These are phyloP conservation scores for Psilocybe mexicana DNA, from an alignment of 1,284 basidiomycete species.

Conservation along the genomic window DNA sequence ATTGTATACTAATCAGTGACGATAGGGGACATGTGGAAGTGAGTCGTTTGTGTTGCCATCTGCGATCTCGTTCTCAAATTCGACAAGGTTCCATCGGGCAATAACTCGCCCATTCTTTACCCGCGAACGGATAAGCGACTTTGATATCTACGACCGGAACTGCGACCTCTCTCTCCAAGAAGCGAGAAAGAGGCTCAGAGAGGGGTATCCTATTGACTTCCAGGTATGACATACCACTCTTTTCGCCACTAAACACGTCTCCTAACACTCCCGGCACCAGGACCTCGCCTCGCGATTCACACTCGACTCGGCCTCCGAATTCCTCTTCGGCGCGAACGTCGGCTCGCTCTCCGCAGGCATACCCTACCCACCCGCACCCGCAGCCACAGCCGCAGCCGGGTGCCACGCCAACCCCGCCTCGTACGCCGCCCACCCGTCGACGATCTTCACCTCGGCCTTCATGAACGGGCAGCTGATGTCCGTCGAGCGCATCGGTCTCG, in stretches of 20 bases:
- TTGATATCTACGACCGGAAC: slow-evolving; percentile 50
- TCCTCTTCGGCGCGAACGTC: slow-evolving; percentile 39
- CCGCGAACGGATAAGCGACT: slow-evolving; percentile 49
- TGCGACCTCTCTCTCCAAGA: slow-evolving; percentile 36
- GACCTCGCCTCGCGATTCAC: slow-evolving; percentile 44
- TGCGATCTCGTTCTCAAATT: background rate
- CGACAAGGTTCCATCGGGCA: slow-evolving; percentile 46
- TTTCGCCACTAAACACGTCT: background rate
- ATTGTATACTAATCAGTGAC: background rate
- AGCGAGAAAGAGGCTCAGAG: slow-evolving; percentile 35
- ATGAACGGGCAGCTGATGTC: slow-evolving; percentile 29
- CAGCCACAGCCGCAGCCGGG: slow-evolving; percentile 5
- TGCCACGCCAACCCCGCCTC: slow-evolving; percentile 16
- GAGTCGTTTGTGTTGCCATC: slow-evolving; percentile 3
- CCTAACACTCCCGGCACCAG: slow-evolving; percentile 19
- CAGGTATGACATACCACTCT: slow-evolving; percentile 9
- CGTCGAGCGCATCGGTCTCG: slow-evolving; percentile 26
- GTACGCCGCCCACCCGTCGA: slow-evolving; percentile 28
- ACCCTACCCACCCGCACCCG: slow-evolving; percentile 30
- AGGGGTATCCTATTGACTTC: slow-evolving; percentile 29
- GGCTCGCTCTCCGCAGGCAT: slow-evolving; percentile 35
- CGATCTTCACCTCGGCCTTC: slow-evolving; percentile 33
- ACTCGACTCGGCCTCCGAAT: slow-evolving; percentile 45
- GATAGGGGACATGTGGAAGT: slow-evolving; percentile 44
- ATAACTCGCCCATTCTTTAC: slow-evolving; percentile 56